Evolutionary conservation across 345 rosid species (phyloP).

Genomic region (Raphanus sativus): DNA sequence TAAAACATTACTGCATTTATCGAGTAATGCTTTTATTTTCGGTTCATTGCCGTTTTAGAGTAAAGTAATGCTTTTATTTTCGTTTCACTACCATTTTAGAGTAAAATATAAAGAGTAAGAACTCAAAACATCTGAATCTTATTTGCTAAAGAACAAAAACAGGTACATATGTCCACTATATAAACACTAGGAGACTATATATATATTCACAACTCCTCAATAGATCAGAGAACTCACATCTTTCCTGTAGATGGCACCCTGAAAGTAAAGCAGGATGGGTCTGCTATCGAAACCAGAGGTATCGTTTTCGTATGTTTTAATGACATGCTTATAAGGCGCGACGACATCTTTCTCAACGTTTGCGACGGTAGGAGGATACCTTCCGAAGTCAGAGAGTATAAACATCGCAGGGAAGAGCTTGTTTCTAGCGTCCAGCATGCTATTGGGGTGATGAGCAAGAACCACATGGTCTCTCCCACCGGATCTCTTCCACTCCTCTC

Average conservation of each 20-base stretch:
- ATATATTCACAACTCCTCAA: neutral
- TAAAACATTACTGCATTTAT: too few species aligned
- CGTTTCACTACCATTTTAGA: too few species aligned
- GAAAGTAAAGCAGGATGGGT: conserved; percentile 79
- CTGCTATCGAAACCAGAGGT: conserved; percentile 66
- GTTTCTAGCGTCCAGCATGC: conserved; percentile 78
- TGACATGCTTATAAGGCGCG: conserved; percentile 89
- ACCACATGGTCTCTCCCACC: conserved; percentile 81
- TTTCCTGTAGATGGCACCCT: conserved; percentile 97
- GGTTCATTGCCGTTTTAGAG: too few species aligned
- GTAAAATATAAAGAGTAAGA: too few species aligned
- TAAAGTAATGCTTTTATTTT: too few species aligned
- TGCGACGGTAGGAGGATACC: conserved; percentile 86
- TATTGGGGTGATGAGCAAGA: conserved; percentile 96
- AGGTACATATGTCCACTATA: neutral
- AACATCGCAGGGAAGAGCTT: conserved; percentile 81
- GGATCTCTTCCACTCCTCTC: conserved; percentile 74
- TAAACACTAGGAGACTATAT: neutral
- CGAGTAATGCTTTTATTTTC: too few species aligned
- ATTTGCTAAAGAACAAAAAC: neutral
- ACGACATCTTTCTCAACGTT: conserved; percentile 89
- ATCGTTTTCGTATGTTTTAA: conserved; percentile 63
- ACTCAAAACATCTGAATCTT: neutral
- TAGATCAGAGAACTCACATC: conserved; percentile 60
- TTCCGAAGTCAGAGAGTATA: conserved; percentile 87